Base-by-base conservation (phyloP, 2,329 filamentous ascomycete species). In the Aureobasidium sp. region DNA sequence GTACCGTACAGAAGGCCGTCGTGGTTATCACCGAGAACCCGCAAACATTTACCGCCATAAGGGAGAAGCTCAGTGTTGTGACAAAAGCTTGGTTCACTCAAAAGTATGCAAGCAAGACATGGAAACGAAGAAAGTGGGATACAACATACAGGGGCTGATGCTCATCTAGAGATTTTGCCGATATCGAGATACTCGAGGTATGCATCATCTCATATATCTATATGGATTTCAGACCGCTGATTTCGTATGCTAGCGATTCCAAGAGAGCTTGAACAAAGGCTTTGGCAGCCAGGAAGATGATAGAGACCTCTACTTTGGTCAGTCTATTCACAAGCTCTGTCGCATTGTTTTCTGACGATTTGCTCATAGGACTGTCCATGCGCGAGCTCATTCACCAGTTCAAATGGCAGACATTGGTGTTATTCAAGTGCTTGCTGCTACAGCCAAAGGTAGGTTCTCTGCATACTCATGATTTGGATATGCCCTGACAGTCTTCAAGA, bases 11-110 rank as follows among this genome's bases (percentile, higher is more conserved):
- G 68, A 98, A 98, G 74, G 93, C 91, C 12, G 90, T 98, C 3
- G 91, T 98, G 40, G 90, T 95, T 53, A 89, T 98, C 61, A 90
- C 88, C 52, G 88, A 96, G 69, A 89, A 83, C 58, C 93, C 93
- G 7, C 87, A 93, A 65, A 83, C 83, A 63, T 95, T 98, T 69
- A 90, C 90, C 53, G 87, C 93, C 73, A 74, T 98, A 66, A 84
- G 91, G 63, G 88, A 97, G 70, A 85, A 93, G 60, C 74, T 98
- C 58, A 86, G 87, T 44, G 84, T 95, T 27, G 90, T 98, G 14
- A 96, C 91, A 3, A 86, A 84, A 62, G 91, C 91, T 21, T 98
- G 93, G 93, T 98, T 98, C 71, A 88, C 86, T 57, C 93, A 98
- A 75, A 85, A 74, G 79, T 81, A 73, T 11, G 48, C 37, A 6